Evolutionary conservation across 2,329 filamentous ascomycete species (phyloP), one percentile per base, ranked within the genome.

Genomic region (Hortaea werneckii): DNA sequence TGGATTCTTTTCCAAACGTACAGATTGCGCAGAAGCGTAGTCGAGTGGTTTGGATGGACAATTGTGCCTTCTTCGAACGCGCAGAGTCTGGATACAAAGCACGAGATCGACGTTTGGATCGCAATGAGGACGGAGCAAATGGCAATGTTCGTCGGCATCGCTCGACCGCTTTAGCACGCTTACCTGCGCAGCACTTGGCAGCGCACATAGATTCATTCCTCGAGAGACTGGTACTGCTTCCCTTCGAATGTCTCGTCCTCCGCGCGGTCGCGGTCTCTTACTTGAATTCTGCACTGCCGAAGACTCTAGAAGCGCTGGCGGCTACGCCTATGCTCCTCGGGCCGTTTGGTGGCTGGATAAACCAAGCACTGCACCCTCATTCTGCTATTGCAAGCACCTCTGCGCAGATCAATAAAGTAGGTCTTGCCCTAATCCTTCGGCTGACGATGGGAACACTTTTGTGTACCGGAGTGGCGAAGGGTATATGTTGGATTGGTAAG

Each of bases 211-310:
- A 61, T 20, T 38, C 39, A 27, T 40, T 59, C 27, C 39, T 60
- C 29, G 37, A 48, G 8, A 46, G 50, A 4, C 39, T 57, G 3
- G n/a, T 60, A 6, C 47, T 49, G 26, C 42, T 61, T 5, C 57
- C 57, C 1, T 47, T 60, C 44, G 56, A 61, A 28, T 50, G 29
- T 11, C 20, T 57, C 7, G 50, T 58, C 37, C 43, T 59, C 34
- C 52, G 56, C 6, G 50, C 50, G 1, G 47, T 57, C 5, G 54
- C 54, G 2, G 13, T 34, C 1, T 50, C 46, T 4, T 58, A 51
- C 39, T n/a, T 56, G 20, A 34, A 42, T 10, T 53, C 52, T 3
- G 27, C 48, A 8, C 34, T 53, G 27, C 46, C 46, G 5, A 41
- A 48, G 34, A 41, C 43, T 9, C 13, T 9, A 7, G 20, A n/a